These are phyloP conservation scores for Botrytis galanthina DNA, from an alignment of 2,329 filamentous ascomycete genomes.

Conservation along the genomic window DNA sequence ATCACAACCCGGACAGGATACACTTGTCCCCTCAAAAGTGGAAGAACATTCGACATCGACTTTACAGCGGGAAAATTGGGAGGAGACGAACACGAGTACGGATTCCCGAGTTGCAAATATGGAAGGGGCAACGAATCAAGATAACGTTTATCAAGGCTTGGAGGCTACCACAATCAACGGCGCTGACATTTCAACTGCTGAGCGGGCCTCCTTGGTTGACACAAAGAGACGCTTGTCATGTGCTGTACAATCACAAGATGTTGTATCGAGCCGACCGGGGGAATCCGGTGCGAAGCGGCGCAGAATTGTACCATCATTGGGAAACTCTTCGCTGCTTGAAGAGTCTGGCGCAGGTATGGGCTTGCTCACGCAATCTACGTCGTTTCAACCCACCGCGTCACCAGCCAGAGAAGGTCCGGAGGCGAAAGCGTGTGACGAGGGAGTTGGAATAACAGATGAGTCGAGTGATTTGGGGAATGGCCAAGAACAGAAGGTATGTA, in stretches of 20 bases:
- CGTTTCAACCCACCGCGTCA: background rate
- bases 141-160: background rate
- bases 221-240: background rate
- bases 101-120: background rate
- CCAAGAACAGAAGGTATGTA: background rate
- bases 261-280: no score
- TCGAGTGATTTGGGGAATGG: background rate
- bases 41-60: background rate
- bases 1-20: rapidly evolving
- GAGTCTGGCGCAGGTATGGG: background rate
- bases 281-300: background rate
- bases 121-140: background rate
- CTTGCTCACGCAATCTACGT: background rate
- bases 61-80: background rate
- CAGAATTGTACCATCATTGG: background rate
- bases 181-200: background rate
- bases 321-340: background rate
- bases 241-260: background rate
- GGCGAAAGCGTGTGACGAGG: background rate
- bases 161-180: background rate
- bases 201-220: background rate
- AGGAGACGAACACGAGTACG: background rate
- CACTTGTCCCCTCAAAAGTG: background rate
- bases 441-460: background rate
- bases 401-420: background rate